phyloP scores from a whole-genome alignment of 2,329 filamentous ascomycete genomes.

The Sphaerulina musiva region DNA sequence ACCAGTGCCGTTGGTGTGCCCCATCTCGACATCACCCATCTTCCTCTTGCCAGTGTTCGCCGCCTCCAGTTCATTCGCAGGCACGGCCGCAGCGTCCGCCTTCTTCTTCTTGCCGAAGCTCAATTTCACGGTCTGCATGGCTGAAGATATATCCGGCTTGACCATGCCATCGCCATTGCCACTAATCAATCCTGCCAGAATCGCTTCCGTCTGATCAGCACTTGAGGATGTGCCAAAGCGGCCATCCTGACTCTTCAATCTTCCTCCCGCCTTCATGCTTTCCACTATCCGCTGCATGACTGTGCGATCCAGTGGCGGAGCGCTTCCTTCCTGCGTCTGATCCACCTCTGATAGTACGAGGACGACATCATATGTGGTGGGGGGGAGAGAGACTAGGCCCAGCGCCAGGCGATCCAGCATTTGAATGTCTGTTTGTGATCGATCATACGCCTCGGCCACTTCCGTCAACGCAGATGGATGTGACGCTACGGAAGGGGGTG shows the following conservation, averaged over 20 bases:
- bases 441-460: constrained; percentile 67
- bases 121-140: constrained; percentile 40
- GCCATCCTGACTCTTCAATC: constrained; percentile 63
- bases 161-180: constrained; percentile 59
- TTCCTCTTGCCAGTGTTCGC: constrained; percentile 31
- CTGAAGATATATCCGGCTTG: constrained; percentile 46
- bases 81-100: constrained; percentile 37
- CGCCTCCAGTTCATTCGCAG: constrained; percentile 32
- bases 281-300: constrained; percentile 64
- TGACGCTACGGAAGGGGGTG: constrained; percentile 81
- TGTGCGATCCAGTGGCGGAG: constrained; percentile 58
- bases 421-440: constrained; percentile 76
- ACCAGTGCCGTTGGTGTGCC: constrained; percentile 35
- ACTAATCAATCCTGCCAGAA: constrained; percentile 68
- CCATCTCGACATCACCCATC: constrained; percentile 26
- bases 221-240: constrained; percentile 43
- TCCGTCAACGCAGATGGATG: constrained; percentile 70
- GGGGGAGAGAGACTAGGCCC: constrained; percentile 70
- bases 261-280: constrained; percentile 63
- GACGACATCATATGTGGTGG: constrained; percentile 73
- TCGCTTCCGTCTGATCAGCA: constrained; percentile 65
- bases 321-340: constrained; percentile 58
- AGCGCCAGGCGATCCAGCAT: constrained; percentile 92
- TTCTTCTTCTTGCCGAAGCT: constrained; percentile 57
- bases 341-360: constrained; percentile 76